Conservation (phyloP, 2,329 filamentous ascomycete genomes). For the Aureobasidium sp. region DNA sequence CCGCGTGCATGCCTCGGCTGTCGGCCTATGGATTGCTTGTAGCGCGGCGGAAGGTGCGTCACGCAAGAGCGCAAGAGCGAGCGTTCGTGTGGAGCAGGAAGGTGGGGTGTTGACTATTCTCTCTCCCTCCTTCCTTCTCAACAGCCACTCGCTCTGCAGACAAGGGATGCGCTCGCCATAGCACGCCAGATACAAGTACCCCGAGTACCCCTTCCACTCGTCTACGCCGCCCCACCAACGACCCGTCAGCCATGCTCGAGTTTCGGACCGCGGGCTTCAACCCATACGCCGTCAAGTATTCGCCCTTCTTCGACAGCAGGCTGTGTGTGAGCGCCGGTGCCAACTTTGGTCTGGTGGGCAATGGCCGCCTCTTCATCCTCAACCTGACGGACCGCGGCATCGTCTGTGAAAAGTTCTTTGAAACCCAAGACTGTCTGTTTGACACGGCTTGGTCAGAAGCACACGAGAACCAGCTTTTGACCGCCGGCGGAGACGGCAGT, state of each 20-base stretch:
- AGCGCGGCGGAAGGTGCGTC: background rate
- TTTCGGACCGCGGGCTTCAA: conserved; percentile 92
- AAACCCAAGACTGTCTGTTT: conserved; percentile 95
- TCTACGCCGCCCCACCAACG: background rate
- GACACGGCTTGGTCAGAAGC: conserved; percentile 93
- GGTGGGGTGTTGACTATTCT: background rate
- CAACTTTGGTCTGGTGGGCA: conserved; percentile 95
- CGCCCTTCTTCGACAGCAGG: conserved; percentile 92
- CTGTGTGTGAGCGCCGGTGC: conserved; percentile 85
- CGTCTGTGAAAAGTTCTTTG: conserved; percentile 79
- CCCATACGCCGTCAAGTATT: conserved; percentile 96
- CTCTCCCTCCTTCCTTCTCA: background rate
- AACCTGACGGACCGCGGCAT: conserved; percentile 78
- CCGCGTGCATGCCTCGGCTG: background rate
- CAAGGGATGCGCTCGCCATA: conserved; percentile 2
- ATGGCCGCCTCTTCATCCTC: conserved; percentile 81
- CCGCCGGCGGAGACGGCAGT: conserved; percentile 85
- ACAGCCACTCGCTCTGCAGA: background rate
- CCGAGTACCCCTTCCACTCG: background rate
- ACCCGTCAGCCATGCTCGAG: conserved; percentile 63
- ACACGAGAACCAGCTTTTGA: conserved; percentile 89
- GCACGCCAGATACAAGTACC: background rate
- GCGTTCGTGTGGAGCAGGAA: background rate
- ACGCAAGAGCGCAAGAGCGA: background rate
- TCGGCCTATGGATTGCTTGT: background rate